phyloP scores from a whole-genome alignment of 73 alveolate genomes.

The Tetrahymena malaccensis region DNA sequence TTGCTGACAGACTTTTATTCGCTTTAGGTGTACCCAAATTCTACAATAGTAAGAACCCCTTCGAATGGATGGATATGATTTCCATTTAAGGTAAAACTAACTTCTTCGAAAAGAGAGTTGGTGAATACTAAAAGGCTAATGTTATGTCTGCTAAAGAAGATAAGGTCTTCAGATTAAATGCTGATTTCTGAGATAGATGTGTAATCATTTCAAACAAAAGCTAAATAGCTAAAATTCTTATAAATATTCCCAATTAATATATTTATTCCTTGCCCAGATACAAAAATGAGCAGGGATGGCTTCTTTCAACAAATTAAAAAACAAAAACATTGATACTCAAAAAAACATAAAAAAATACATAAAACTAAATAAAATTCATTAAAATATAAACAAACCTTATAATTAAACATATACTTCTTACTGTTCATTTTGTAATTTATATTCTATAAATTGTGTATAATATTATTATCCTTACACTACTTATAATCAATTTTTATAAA shows the following conservation, averaged over 20 bases:
- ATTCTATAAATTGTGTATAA: not conserved
- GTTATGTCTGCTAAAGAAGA: constrained; percentile 36
- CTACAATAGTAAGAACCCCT: constrained; percentile 77
- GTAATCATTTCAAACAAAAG: not conserved
- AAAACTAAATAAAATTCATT: not conserved
- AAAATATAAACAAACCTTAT: not conserved
- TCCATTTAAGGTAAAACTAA: constrained; percentile 89
- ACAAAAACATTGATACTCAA: not conserved
- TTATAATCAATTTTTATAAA: not conserved
- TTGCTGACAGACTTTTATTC: constrained; percentile 83
- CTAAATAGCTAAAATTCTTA: not conserved
- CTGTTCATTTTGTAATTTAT: not conserved
- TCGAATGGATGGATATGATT: constrained; percentile 97
- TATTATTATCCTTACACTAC: not conserved
- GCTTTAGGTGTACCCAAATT: constrained; percentile 72
- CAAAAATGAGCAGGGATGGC: not conserved
- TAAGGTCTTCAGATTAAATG: constrained; percentile 37
- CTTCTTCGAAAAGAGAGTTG: constrained; percentile 88
- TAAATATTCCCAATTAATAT: not conserved
- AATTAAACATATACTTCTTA: not conserved
- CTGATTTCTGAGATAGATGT: constrained; percentile 22
- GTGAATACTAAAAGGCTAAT: constrained; percentile 58
- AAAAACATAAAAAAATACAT: not conserved
- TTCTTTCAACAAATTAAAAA: not conserved
- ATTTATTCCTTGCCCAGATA: not conserved